phyloP scores from a whole-genome alignment of 257 asterid species.

The Phtheirospermum japonicum region DNA sequence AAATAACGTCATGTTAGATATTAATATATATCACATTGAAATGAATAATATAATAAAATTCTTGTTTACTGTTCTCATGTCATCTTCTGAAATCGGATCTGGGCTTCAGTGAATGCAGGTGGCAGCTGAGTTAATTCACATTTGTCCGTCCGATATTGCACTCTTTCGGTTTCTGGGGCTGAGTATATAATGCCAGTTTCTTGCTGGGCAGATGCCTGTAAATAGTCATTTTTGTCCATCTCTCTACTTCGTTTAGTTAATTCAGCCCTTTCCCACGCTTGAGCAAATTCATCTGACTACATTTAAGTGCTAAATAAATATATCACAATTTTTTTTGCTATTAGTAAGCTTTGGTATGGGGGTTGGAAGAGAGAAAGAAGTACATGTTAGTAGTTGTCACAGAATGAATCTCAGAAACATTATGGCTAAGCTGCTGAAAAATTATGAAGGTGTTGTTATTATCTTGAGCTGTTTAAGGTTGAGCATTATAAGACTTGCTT shows the following conservation, averaged over 20 bases:
- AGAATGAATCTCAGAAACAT: not conserved
- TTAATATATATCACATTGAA: not conserved
- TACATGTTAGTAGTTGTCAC: not conserved
- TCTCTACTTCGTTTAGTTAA: constrained; percentile 14
- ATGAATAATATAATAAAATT: not conserved
- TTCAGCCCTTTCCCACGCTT: constrained; percentile 15
- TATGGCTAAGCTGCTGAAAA: not conserved
- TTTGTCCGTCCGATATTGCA: constrained; percentile 11
- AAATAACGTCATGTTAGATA: constrained; percentile 21
- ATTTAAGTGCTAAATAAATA: constrained; percentile 28
- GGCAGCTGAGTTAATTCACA: constrained; percentile 45
- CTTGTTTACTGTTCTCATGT: not conserved
- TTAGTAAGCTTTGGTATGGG: not conserved
- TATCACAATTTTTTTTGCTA: constrained; percentile 23
- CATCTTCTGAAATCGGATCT: constrained; percentile 27
- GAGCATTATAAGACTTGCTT: too few species aligned
- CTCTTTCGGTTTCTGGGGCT: constrained; percentile 24
- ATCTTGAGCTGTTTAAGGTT: not conserved
- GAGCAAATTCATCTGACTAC: constrained; percentile 22
- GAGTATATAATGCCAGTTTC: constrained; percentile 32
- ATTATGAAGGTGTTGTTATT: too few species aligned
- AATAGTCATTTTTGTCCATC: constrained; percentile 20
- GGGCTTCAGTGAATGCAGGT: constrained; percentile 64
- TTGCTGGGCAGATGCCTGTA: constrained; percentile 42
- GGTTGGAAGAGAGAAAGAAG: not conserved